phyloP scores from a whole-genome alignment of 2,329 filamentous ascomycete genomes.

The Xylariaceae sp. region DNA sequence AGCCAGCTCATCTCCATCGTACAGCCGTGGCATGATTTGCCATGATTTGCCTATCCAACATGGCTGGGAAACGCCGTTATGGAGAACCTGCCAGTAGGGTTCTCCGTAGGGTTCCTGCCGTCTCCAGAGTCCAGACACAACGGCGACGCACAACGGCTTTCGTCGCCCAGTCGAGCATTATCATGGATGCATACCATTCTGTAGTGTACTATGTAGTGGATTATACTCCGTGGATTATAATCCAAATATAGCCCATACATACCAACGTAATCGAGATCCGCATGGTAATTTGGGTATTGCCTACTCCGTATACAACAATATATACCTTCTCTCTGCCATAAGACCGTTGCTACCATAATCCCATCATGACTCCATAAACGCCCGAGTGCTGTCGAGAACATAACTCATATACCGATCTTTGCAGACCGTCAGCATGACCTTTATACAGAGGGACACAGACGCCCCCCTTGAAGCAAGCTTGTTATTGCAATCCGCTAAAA shows the following conservation, averaged over 20 bases:
- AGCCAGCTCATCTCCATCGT: background rate
- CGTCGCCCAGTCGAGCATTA: background rate
- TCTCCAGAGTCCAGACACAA: background rate
- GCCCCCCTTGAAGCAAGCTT: conserved; percentile 2
- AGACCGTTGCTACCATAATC: conserved; percentile 1
- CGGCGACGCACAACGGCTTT: background rate
- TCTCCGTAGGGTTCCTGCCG: no score
- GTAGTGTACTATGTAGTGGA: no score
- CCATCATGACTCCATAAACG: conserved; percentile 12
- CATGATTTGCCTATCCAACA: background rate
- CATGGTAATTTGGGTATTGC: conserved; percentile 6
- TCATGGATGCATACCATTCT: background rate
- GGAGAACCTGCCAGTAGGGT: background rate
- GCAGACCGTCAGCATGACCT: conserved; percentile 15
- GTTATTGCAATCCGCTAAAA: conserved; percentile 2
- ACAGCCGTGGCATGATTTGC: background rate
- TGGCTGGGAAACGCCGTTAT: background rate
- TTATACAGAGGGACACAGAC: conserved; percentile 14
- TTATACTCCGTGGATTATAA: background rate
- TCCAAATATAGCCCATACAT: background rate
- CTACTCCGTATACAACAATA: conserved; percentile 8
- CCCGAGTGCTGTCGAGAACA: conserved; percentile 10
- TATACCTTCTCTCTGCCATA: conserved; percentile 11
- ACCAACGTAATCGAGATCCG: background rate
- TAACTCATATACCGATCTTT: conserved; percentile 19